Evolutionary conservation across 768 basidiomycete species (phyloP), one percentile per base, ranked within the genome.

Genomic region (Agrocybe praecox): DNA sequence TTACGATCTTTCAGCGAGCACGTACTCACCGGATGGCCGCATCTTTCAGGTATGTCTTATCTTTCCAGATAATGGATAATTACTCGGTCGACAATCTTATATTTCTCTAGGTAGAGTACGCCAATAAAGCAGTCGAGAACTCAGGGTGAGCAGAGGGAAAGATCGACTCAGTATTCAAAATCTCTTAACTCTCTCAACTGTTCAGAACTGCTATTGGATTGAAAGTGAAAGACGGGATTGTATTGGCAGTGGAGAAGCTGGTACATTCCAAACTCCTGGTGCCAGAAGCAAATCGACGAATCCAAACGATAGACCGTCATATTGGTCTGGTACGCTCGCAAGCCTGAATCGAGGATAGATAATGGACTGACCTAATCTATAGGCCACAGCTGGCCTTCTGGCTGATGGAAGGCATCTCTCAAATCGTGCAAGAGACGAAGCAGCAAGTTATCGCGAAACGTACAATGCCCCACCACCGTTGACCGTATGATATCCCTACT

Each of bases 41-140:
- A 95, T 99, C 70, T 99, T 99, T 70, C 97, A 99, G 85, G 96
- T 94, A 52, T 32, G 17, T 58, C 32, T 44, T 33, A 19, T 46
- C 45, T 34, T 46, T 32, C 17, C 11, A 15, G 23, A 23, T 40
- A 10, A 45, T 6, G 33, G 24, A 9, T 21, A 18, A 26, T 52
- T 55, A 50, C 21, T 33, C 43, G 56, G 53, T 58, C 49, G 51
- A 56, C 45, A 49, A 47, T 55, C 42, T 48, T 23, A 42, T 49
- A 48, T 52, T 58, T 62, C 26, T 29, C 42, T 62, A 96, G 94
- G 90, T 98, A 72, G 96, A 98, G 77, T 98, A 98, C 67, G 97
- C 97, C 53, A 90, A 88, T 77, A 98, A 99, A 75, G 96, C 97
- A 12, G 97, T 98, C 59, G 97, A 99, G 77, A 96, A 97, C 76